Base-by-base conservation (phyloP, 495 filamentous ascomycete species). In the Podospora anserina region DNA sequence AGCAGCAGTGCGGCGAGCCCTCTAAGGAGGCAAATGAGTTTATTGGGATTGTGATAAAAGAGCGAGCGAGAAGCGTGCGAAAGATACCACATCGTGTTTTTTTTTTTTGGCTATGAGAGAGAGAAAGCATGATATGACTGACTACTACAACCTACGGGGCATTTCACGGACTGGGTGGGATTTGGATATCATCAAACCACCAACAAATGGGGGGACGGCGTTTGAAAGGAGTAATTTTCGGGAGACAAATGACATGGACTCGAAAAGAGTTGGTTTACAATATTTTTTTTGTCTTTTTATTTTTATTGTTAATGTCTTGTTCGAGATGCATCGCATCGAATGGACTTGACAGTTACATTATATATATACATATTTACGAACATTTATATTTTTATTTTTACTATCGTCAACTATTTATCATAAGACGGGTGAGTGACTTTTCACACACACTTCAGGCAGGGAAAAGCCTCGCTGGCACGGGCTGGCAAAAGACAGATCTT, bases 1-100 rank as follows among this genome's bases (percentile, higher is more conserved):
- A 81, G 78, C 69, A 87, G 85, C 77, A 83, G 77, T 18, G 78
- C 83, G n/a, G 85, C 87, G 3, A 91, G 88, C 68, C 89, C 89
- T 44, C 81, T 90, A 75, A 83, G 87, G 73, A 82, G 88, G 72
- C 87, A 90, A 70, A 89, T 90, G 86, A 90, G 88, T 76, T 75
- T 90, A 72, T 71, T 86, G 66, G 81, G 82, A 49, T 75, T 86
- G 77, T 86, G 62, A 60, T 59, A 9, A 55, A 44, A 20, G 5
- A 23, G 63, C 57, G 13, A 26, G 54, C 68, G 57, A 26, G 60
- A 64, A 64, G 20, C 56, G 56, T 20, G 56, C 56, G 23, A 58
- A 58, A 58, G 19, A 58, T 27, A 58, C 56, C n/a, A 58, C 19
- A 58, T 58, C 19, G 19, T 58, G n/a, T 58, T 66, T 49, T 66